Evolutionary conservation across 805 yeast species (phyloP), one percentile per base, ranked within the genome.

Genomic region (Hanseniaspora guilliermondii): DNA sequence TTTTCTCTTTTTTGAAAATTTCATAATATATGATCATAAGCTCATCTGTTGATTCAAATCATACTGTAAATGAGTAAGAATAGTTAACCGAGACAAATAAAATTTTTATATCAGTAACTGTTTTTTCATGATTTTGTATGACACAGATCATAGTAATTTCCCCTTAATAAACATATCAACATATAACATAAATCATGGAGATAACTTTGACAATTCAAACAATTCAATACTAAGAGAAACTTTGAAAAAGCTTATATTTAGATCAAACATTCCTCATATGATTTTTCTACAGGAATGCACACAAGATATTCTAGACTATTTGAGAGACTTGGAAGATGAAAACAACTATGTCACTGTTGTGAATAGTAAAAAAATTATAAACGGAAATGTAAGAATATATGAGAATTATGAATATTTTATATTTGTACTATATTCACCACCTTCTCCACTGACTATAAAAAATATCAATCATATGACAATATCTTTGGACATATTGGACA

Each of bases 211-310:
- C 24, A 52, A 42, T 11, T 19, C 38, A 8, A 12, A 38, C 12
- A 52, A 52, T 21, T 16, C 1, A 6, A 1, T 6, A 4, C 30
- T 52, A 2, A 42, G 49, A 25, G 19, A 36, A 17, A 44, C 49
- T 3, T 25, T 52, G 3, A n/a, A 41, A n/a, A 24, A 35, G 5
- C 36, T 52, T 4, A 36, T 52, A 37, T 33, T 41, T 7, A 25
- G 6, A 8, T 17, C 19, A 6, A 22, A 4, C 1, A 24, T 16
- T 12, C n/a, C 24, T 2, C 42, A 42, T 14, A 16, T 52, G 19
- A 19, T 52, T 1, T 42, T 52, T 6, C 21, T 52, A 17, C 55
- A 52, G n/a, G 55, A 52, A 37, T 52, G 55, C 17, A 52, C 55
- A 2, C 36, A 44, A 24, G 55, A 52, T 37, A 37, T 52, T 7